Evolutionary conservation across 805 yeast genomes (phyloP), one percentile per base, ranked within the genome.

Genomic region (Myxozyma udenii): DNA sequence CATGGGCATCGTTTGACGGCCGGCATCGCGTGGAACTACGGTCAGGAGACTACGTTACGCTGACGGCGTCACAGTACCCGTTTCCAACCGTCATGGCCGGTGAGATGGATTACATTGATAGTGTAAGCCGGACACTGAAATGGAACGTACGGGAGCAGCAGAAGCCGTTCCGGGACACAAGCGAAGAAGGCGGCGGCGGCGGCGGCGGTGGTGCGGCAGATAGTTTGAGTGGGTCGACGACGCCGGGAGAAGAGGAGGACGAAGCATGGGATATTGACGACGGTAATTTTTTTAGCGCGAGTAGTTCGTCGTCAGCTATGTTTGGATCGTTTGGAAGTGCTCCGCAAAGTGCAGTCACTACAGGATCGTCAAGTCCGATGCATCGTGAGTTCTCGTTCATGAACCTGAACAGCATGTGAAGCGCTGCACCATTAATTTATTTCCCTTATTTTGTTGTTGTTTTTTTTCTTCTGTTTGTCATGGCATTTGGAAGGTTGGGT

Each of bases 1-100:
- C 98, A 0, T 93, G 96, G 95, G 95, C 95, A 1, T 84, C 96
- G 1, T 93, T 93, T 66, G 98, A 93, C 69, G 98, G 98, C 11
- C 83, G 93, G 61, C 81, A 83, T 21, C 74, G 98, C 38, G 84
- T 88, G 3, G 96, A 93, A 66, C 70, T 93, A 42, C 69, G 73
- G 30, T 81, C 80, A 50, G 97, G 98, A 6, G 93, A 88, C 66
- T 89, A 87, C 62, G 86, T 93, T 30, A 80, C 89, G 0, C 78
- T 93, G 14, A 80, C 81, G 36, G 96, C 96, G 0, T 83, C 93
- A 41, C 87, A 89, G 25, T 91, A 79, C 70, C 95, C 96, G 21
- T 93, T 93, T 73, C 98, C 98, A 3, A 89, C 96, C 0, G 93
- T 93, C 2, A 78, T 82, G 57, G 85, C 21, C 76, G 81, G 50